Evolutionary conservation across 345 rosid genomes (phyloP).

Genomic region (Ailanthus altissimus): DNA sequence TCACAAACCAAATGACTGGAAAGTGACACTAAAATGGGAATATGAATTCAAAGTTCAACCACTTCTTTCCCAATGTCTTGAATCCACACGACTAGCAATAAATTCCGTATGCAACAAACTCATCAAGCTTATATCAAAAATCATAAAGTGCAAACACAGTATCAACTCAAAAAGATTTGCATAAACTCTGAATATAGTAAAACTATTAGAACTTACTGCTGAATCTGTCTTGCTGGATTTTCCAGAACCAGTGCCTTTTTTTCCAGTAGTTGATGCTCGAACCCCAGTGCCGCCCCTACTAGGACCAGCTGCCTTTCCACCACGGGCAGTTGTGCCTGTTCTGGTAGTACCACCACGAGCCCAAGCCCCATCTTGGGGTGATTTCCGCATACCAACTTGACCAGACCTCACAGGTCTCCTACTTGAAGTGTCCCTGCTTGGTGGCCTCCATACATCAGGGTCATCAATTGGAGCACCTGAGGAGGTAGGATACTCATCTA

Average conservation of each 20-base stretch:
- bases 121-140: background rate
- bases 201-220: constrained; percentile 44
- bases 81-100: background rate
- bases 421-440: constrained; percentile 68
- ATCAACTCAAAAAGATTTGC: background rate
- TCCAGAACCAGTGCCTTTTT: constrained; percentile 68
- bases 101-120: background rate
- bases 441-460: constrained; percentile 99
- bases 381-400: constrained; percentile 78
- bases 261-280: constrained; percentile 72
- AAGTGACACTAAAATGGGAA: background rate
- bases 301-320: constrained; percentile 65
- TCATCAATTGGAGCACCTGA: constrained; percentile 86
- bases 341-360: constrained; percentile 72
- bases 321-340: constrained; percentile 61
- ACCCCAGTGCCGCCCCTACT: constrained; percentile 57
- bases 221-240: constrained; percentile 81
- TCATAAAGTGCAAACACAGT: background rate
- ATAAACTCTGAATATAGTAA: background rate
- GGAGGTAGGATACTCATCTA: constrained; percentile 95
- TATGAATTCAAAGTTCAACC: background rate
- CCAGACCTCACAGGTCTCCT: constrained; percentile 84
- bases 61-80: background rate
- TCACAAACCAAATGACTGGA: background rate
- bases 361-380: constrained; percentile 93